Evolutionary conservation across 257 asterid genomes (phyloP), one percentile per base, ranked within the genome.

Genomic region (Thymus quinquecostatus): DNA sequence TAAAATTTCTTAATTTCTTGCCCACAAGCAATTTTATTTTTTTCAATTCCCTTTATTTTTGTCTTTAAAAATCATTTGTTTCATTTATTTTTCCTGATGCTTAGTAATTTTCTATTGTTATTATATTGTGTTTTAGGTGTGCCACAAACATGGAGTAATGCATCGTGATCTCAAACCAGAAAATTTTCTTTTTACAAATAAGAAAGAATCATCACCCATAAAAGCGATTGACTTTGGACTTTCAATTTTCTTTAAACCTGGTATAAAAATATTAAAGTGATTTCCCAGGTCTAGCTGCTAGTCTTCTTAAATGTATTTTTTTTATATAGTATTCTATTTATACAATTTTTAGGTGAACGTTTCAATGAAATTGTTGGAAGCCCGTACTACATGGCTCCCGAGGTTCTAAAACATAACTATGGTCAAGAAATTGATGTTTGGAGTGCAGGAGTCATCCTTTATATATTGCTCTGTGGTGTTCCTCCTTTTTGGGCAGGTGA

Each of bases 401-500:
- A 88, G 84, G 96, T 88, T 76, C 83, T 88, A 36, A 88, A 75
- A 72, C 90, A 92, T 13, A 83, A 84, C 60, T 88, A 88, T 69
- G 96, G 92, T 41, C 92, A 85, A 1, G 96, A 86, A 74, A 81
- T 88, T 55, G 96, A 86, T 12, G 72, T 86, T 47, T 86, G 96
- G 92, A 88, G 96, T 78, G 90, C 90, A 65, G 92, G 96, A 43
- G 89, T 86, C 56, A 84, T 86, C 75, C 92, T 86, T 63, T 88
- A 86, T 79, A 88, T 88, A 80, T 85, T 88, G 55, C 90, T 88
- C 44, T 88, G 95, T 30, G 95, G 95, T 40, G 90, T 88, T 76
- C 95, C 95, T 65, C 95, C 95, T 66, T 88, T 88, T 67, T 88
- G 95, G 95, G 92, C 95, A 82, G 95, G 95, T 88, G 68, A 14